Conservation (phyloP, 257 asterid genomes). For the Fraxinus excelsior region DNA sequence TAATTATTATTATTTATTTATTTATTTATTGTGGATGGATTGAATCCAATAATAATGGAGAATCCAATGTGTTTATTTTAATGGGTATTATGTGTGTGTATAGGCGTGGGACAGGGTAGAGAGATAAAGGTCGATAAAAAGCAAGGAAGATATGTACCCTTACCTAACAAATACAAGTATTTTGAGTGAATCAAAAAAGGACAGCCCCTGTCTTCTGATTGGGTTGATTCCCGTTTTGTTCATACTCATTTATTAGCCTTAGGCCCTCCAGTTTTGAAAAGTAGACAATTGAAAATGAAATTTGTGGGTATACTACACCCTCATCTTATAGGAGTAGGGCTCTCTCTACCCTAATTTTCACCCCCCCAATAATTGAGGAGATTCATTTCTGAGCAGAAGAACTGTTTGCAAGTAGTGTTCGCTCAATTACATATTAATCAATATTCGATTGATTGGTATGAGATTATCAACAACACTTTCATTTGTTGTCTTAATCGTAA, state of each 20-base stretch:
- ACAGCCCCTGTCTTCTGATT: constrained; percentile 17
- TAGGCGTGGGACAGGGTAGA: background rate
- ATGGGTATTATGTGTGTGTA: background rate
- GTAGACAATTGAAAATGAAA: background rate
- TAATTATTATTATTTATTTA: background rate
- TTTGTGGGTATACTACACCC: background rate
- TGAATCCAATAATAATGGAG: background rate
- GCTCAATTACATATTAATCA: no score
- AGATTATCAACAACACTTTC: background rate
- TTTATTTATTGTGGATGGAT: background rate
- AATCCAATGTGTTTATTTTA: background rate
- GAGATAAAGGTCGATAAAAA: constrained; percentile 10
- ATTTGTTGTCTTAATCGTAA: background rate
- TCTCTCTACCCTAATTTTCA: background rate
- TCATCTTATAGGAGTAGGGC: background rate
- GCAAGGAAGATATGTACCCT: constrained; percentile 25
- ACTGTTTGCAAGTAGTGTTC: no score
- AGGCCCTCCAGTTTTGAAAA: background rate
- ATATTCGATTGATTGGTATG: no score
- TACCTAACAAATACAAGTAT: constrained; percentile 16
- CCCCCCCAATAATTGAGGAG: background rate
- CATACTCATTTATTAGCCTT: background rate
- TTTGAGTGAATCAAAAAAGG: constrained; percentile 8
- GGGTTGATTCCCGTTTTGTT: constrained; percentile 14
- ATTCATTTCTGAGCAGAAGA: no score